Base-by-base conservation (phyloP, 352 stramenopile genomes). In the Phytopythium cucurbitacearum region DNA sequence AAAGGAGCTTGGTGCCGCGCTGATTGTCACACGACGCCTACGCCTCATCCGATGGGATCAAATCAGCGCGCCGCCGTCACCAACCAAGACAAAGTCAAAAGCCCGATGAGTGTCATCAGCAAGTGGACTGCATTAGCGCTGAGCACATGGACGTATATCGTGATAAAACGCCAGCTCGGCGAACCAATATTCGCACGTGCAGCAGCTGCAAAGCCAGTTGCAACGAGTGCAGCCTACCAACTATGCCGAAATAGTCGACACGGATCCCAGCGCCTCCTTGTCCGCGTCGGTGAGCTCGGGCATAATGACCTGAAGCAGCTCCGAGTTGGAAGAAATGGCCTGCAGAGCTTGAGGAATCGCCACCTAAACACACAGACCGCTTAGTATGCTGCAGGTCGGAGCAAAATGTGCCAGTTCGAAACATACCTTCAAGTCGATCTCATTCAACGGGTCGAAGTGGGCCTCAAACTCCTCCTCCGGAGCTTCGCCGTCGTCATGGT, bases 391-490 rank as follows among this genome's bases (percentile, higher is more conserved):
- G 6, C 16, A 41, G 28, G 40, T 42, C 47, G 47, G 40, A 40
- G 37, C n/a, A 38, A 35, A 42, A 3, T 2, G 50, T 57, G 28
- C 40, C 11, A 56, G 40, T 15, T 15, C 7, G 36, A 8, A 44
- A 13, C 53, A 40, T 63, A 91, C 79, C 76, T 89, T 92, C 15
- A 92, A 62, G 33, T 90, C 77, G 11, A 92, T 60, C 4, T 92
- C 82, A 51, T 87, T 90, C 16, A 92, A 60, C 13, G 82, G 77
- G 47, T 92, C 82, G 51, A 92, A 90, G 42, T 89, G 77, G 0
- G 82, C 79, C 50, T 92, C 82, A 53, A 92, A 87, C 45, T 87
- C 81, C 56, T 92, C 76, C 44, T 92, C 79, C 1, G 73, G 61
- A 33, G 85, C 75, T 48, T 80, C 77, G 35, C 62, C 71, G 44